A percentile compares a stretch with the other conserved stretches of the same genome.
Conservation (phyloP, 2,329 filamentous ascomycete species). For the Celoporthe dispersa region DNA sequence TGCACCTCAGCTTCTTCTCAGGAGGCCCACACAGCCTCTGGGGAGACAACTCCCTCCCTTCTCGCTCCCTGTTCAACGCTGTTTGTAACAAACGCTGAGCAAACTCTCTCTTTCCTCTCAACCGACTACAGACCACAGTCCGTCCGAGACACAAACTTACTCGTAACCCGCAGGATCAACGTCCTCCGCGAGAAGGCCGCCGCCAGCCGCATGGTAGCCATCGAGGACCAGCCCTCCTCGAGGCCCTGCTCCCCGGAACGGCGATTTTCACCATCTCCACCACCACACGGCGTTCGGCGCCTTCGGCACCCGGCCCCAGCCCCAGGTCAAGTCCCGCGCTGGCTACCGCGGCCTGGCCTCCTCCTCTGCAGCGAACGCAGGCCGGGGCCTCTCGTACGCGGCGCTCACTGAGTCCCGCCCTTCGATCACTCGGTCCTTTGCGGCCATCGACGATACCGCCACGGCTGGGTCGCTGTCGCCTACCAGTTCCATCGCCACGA, state of each 20-base stretch:
- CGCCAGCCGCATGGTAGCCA: conserved; percentile 53
- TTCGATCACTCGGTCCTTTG: conserved; percentile 25
- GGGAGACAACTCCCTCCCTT: not conserved
- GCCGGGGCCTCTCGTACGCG: conserved; percentile 3
- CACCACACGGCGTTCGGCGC: not conserved
- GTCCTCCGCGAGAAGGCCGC: conserved; percentile 58
- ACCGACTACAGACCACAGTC: conserved; percentile 6
- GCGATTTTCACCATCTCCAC: not conserved
- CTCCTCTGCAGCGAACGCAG: conserved; percentile 10
- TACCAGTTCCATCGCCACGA: conserved; percentile 10
- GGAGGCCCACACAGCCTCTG: not conserved
- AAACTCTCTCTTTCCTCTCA: too few relatives aligned
- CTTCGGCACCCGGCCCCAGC: conserved; percentile 6
- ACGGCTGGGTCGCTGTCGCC: conserved; percentile 12
- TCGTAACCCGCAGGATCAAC: conserved; percentile 43
- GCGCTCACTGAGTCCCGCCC: conserved; percentile 20
- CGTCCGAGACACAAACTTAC: conserved; percentile 19
- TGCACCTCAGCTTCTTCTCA: not conserved
- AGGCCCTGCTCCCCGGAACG: conserved; percentile 32
- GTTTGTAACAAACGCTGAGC: conserved; percentile 9
- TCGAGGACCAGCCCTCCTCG: conserved; percentile 37
- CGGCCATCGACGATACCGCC: conserved; percentile 20
- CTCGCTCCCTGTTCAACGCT: not conserved
- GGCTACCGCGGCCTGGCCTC: conserved; percentile 28
- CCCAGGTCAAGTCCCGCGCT: conserved; percentile 17